Percentiles rank a stretch among this genome's conserved stretches.
Evolutionary conservation across 2,329 filamentous ascomycete species (phyloP).

Genomic region (Claviceps capensis): DNA sequence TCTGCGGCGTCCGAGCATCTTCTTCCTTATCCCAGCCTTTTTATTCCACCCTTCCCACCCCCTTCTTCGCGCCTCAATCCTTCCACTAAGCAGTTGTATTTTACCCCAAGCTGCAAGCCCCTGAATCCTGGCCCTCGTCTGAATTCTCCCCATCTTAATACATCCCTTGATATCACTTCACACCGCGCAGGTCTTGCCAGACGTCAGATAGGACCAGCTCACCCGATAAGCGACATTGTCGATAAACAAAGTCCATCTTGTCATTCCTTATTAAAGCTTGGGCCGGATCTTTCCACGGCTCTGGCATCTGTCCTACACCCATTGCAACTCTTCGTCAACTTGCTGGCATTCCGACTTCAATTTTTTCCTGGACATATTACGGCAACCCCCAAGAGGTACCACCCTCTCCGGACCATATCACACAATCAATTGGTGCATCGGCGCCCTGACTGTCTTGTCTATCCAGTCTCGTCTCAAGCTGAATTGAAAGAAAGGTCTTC

Average conservation of each 20-base stretch:
- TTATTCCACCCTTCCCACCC: background rate
- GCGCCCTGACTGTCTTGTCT: background rate
- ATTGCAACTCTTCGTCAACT: background rate
- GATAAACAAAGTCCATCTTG: background rate
- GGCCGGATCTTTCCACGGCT: background rate
- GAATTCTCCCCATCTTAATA: background rate
- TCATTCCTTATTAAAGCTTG: background rate
- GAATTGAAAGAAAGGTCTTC: too few relatives aligned
- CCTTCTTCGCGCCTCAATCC: background rate
- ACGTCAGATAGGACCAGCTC: background rate
- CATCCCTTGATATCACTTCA: background rate
- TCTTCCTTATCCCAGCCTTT: background rate
- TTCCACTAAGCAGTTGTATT: background rate
- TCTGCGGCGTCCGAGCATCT: background rate
- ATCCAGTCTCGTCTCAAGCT: too few relatives aligned
- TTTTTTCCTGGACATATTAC: background rate
- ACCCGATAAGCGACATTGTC: background rate
- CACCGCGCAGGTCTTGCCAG: background rate
- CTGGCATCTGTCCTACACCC: background rate
- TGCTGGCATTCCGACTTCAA: background rate
- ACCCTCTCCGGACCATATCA: background rate
- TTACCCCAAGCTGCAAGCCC: constrained; percentile 1
- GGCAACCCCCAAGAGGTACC: background rate
- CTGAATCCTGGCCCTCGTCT: constrained; percentile 1
- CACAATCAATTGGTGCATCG: background rate